phyloP scores from a whole-genome alignment of 768 basidiomycete species.

The Rhizopogon vulgaris region DNA sequence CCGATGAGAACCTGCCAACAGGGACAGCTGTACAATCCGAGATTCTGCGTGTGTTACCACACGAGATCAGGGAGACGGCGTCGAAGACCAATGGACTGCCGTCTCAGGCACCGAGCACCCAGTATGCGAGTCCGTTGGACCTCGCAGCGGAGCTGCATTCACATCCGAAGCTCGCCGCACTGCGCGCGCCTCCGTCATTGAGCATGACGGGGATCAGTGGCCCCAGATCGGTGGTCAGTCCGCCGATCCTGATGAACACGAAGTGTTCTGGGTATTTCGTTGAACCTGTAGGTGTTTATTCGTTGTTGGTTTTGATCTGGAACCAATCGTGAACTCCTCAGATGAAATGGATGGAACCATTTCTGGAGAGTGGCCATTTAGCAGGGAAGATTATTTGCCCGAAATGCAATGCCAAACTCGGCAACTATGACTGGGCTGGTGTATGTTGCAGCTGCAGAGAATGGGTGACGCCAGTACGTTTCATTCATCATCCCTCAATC shows the following conservation, averaged over 20 bases:
- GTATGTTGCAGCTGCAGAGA: constrained; percentile 85
- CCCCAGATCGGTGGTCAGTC: constrained; percentile 28
- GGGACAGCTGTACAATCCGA: constrained; percentile 1
- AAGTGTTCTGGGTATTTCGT: constrained; percentile 97
- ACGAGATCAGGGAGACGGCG: background rate
- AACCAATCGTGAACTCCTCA: constrained; percentile 17
- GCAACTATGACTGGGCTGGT: constrained; percentile 97
- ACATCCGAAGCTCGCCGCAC: constrained; percentile 43
- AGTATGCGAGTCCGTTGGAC: constrained; percentile 22
- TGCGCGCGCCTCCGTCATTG: constrained; percentile 28
- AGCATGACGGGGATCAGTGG: constrained; percentile 23
- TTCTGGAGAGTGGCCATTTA: constrained; percentile 67
- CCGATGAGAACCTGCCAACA: background rate
- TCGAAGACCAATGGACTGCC: background rate
- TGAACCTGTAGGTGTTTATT: constrained; percentile 66
- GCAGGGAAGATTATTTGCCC: constrained; percentile 91
- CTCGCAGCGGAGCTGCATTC: constrained; percentile 40
- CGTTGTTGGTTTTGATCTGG: background rate
- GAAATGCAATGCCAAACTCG: constrained; percentile 86
- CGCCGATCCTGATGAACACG: constrained; percentile 68
- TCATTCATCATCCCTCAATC: background rate
- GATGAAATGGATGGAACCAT: constrained; percentile 96
- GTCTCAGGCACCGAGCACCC: background rate
- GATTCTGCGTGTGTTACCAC: background rate
- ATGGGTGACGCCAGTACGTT: constrained; percentile 85